Evolutionary conservation across 495 filamentous ascomycete genomes (phyloP), one percentile per base, ranked within the genome.

Genomic region (Annulohypoxylon moriforme): DNA sequence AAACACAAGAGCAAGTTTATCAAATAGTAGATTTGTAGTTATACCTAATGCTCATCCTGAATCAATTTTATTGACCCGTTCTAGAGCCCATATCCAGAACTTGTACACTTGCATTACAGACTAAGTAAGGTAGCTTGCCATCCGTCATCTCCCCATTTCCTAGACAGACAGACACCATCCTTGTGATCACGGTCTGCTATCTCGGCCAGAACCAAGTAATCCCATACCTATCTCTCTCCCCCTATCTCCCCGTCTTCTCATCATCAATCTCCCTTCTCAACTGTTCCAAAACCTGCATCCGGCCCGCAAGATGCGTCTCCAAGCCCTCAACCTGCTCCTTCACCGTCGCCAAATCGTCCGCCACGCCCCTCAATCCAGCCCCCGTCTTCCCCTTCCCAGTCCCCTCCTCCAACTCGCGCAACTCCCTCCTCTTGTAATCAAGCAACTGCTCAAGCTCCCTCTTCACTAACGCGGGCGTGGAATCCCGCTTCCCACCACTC

Each of bases 401-500:
- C 75, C 93, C 94, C 86, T 92, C 93, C 87, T 95, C 88, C 80
- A 86, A 52, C 83, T 96, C 81, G 33, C 89, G 73, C 73, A 93
- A 77, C 77, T 89, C 87, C 64, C 86, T 80, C 58, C 91, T 80
- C 83, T 94, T 94, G 75, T 91, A 93, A 67, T 94, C 91, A 67
- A 99, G 80, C 77, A 99, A 81, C 82, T 95, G 91, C 79, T 97
- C 93, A 46, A 97, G 83, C 82, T 99, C 96, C 64, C 95, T 84
- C 85, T 98, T 98, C 59, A 97, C 93, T 14, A 99, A 81, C 62
- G 93, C 93, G 3, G 93, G 91, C 75, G 89, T 90, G 47, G 87
- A 88, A 58, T 92, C 89, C 22, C 90, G 79, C 76, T 86, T 85
- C 59, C 86, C 78, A 40, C 89, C 83, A 64, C 86, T 81, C 31